Base-by-base conservation (phyloP, 2,329 filamentous ascomycete species). In the Trichoderma breve region DNA sequence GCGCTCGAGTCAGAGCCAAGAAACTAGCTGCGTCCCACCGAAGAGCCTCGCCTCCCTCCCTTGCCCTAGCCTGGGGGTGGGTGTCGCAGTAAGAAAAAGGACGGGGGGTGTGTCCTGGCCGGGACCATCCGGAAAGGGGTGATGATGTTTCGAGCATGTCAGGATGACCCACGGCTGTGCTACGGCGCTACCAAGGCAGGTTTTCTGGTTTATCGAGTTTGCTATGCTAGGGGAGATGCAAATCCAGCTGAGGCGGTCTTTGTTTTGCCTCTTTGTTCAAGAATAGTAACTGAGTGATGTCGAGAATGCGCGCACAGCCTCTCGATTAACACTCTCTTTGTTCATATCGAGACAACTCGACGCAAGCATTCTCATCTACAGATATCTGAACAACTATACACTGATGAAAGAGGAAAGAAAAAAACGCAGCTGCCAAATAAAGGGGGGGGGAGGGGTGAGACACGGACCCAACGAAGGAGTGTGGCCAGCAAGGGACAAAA, bases 91-190 rank as follows among this genome's bases (percentile, higher is more conserved):
- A 39, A n/a, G 18, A 43, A 67, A 57, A 61, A 57, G 28, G 39
- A 47, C 63, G 55, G n/a, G 65, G 66, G 66, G 39, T 43, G 66
- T 61, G 55, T 21, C n/a, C 34, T 43, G 63, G 60, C 70, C 71
- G 71, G 71, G 71, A 70, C 71, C 66, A 72, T 47, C 71, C 71
- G 71, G 71, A 72, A 65, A 70, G 60, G 71, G 71, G 67, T 11
- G 30, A 72, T 70, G 67, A 70, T 72, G 71, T 63, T 36, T 70
- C 65, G 60, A 57, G 53, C 57, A 65, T 58, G 71, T 72, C 71
- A 65, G 65, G 71, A 70, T 70, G 71, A 71, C 71, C 71, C 71
- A 36, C 66, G 66, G 43, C 66, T 39, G n/a, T 57, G 53, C 55
- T 15, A 43, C 26, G 6, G 34, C 11, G 26, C 53, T 47, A 21